Evolutionary conservation across 768 basidiomycete species (phyloP).

Genomic region (Suillus subalutaceus): DNA sequence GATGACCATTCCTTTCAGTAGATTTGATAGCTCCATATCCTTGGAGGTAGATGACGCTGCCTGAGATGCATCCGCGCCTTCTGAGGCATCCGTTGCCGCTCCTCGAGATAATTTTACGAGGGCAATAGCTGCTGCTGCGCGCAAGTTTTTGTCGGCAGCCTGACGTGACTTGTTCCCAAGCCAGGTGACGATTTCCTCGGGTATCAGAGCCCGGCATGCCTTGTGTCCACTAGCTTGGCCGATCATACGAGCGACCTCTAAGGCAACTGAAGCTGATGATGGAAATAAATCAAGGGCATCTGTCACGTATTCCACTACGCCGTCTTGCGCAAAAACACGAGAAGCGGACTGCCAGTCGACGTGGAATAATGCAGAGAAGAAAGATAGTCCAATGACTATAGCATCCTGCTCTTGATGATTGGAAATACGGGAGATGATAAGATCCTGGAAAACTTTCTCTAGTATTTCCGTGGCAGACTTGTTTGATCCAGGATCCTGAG

Average conservation of each 20-base stretch:
- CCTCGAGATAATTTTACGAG: slow-evolving; percentile 78
- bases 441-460: slow-evolving; percentile 51
- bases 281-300: slow-evolving; percentile 72
- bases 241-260: slow-evolving; percentile 72
- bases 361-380: slow-evolving; percentile 82
- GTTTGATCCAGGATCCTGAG: slow-evolving; percentile 38
- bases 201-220: slow-evolving; percentile 62
- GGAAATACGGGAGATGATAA: slow-evolving; percentile 51
- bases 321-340: slow-evolving; percentile 64
- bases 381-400: slow-evolving; percentile 58
- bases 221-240: slow-evolving; percentile 80
- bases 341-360: slow-evolving; percentile 75
- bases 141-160: slow-evolving; percentile 47
- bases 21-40: slow-evolving; percentile 50
- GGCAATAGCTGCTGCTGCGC: slow-evolving; percentile 69
- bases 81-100: slow-evolving; percentile 43
- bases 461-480: slow-evolving; percentile 53
- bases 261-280: slow-evolving; percentile 48
- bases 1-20: slow-evolving; percentile 61
- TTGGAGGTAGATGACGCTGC: slow-evolving; percentile 20
- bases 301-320: slow-evolving; percentile 61
- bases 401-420: slow-evolving; percentile 54
- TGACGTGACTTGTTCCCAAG: slow-evolving; percentile 59
- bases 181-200: slow-evolving; percentile 64
- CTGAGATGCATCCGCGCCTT: slow-evolving; percentile 16